Conservation (phyloP, 2,329 filamentous ascomycete genomes). For the Xylariales sp. region DNA sequence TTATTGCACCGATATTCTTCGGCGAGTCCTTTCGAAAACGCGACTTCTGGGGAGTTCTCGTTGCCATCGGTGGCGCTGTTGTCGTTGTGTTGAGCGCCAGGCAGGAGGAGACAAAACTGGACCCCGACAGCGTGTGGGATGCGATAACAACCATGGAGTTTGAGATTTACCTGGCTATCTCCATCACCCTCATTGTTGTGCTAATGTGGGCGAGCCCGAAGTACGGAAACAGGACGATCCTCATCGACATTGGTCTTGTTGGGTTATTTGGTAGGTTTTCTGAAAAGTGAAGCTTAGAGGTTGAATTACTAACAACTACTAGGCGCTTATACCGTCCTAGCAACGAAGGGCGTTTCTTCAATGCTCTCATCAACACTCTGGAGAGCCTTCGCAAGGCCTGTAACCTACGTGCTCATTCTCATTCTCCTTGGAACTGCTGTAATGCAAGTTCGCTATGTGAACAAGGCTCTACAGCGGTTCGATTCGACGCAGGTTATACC, state of each 20-base stretch:
- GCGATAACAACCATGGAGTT: conserved; percentile 87
- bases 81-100: conserved; percentile 90
- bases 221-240: conserved; percentile 80
- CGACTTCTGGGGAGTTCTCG: conserved; percentile 82
- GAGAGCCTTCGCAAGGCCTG: conserved; percentile 82
- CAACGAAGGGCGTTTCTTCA: conserved; percentile 94
- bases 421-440: conserved; percentile 80
- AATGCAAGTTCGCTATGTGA: conserved; percentile 97
- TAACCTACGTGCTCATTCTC: conserved; percentile 80
- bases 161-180: conserved; percentile 81
- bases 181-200: conserved; percentile 64
- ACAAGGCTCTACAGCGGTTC: conserved; percentile 81
- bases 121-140: conserved; percentile 83
- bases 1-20: conserved; percentile 91
- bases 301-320: conserved; percentile 11
- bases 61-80: conserved; percentile 83
- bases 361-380: conserved; percentile 88
- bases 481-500: conserved; percentile 98
- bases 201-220: conserved; percentile 79
- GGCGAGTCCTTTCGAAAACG: conserved; percentile 82
- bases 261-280: conserved; percentile 74
- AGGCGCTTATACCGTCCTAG: conserved; percentile 94
- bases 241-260: conserved; percentile 90
- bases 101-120: conserved; percentile 82
- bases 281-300: conserved; percentile 4